Base-by-base conservation (phyloP, 768 basidiomycete genomes). In the Suillus tomentosus region DNA sequence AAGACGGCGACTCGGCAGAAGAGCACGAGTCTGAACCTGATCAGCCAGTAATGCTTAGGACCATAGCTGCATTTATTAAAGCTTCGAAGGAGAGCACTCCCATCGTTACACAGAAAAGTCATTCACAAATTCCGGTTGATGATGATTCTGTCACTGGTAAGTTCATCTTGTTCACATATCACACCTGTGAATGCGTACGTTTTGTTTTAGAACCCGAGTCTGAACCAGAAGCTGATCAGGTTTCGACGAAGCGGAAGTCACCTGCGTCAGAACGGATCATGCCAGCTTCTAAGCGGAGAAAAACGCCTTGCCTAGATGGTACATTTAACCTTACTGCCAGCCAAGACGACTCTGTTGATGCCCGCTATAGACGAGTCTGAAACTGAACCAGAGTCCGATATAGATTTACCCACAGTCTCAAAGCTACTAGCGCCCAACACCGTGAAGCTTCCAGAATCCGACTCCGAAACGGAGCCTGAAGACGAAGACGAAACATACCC, bases 381-480 rank as follows among this genome's bases (percentile, higher is more conserved):
- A 22, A 83, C 84, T 17, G 82, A 88, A 67, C 74, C 84, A 5
- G 81, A 81, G 61, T 77, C 80, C 40, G 79, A 79, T 22, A 68
- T 65, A 14, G 74, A 67, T 39, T 39, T 24, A 24, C 22, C 37
- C 4, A 22, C 14, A 39, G 60, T 27, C 19, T 57, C 19, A 65
- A 68, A 59, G 45, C 60, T 17, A 47, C 66, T 37, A 39, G 13
- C 22, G 19, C 13, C 1, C 3, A 34, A 11, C 22, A 58, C 15
- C 24, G 39, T 39, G 7, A 65, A 3, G n/a, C 11, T 56, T 15
- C n/a, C 37, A 8, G 50, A 31, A 8, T 69, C 66, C 36, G 66
- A 71, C 48, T 82, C 82, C 11, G 77, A 75, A 59, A 84, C 84
- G 13, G 83, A 85, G 67, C 77, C 80, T 19, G 84, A 84, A 64